phyloP scores from a whole-genome alignment of 139 green algal genomes.

The Zygnema circumcarinatum region DNA sequence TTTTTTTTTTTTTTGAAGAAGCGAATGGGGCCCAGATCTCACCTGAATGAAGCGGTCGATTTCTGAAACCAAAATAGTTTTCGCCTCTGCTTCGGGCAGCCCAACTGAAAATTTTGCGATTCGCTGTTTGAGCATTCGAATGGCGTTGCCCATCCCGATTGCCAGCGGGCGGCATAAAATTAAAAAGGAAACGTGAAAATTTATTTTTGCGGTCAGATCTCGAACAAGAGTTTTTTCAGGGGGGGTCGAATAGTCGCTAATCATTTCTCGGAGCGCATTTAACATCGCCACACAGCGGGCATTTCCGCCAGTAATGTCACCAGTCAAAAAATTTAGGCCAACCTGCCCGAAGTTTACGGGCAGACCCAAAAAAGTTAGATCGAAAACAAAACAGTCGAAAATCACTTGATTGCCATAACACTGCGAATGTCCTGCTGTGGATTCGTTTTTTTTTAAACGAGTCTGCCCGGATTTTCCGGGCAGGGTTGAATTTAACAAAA shows the following conservation, averaged over 20 bases:
- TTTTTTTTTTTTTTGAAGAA: too few relatives aligned
- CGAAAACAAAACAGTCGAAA: not conserved
- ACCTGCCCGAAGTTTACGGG: too few relatives aligned
- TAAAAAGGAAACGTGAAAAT: slow-evolving; percentile 85
- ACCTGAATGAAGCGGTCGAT: slow-evolving; percentile 67
- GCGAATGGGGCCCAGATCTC: not conserved
- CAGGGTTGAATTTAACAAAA: too few relatives aligned
- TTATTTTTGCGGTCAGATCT: slow-evolving; percentile 81
- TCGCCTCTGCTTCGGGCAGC: slow-evolving; percentile 69
- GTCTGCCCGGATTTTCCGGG: too few relatives aligned
- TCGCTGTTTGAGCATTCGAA: slow-evolving; percentile 84
- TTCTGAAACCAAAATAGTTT: slow-evolving; percentile 63
- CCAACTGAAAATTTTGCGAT: slow-evolving; percentile 32
- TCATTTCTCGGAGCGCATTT: slow-evolving; percentile 73
- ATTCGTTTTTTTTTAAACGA: too few relatives aligned
- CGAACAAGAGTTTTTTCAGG: slow-evolving; percentile 71
- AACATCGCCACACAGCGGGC: slow-evolving; percentile 89
- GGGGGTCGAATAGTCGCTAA: slow-evolving; percentile 81
- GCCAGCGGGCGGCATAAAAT: slow-evolving; percentile 84
- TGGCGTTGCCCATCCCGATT: slow-evolving; percentile 90
- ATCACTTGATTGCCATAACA: too few relatives aligned
- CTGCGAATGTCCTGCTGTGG: too few relatives aligned
- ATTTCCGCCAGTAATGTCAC: slow-evolving; percentile 80
- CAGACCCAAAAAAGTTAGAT: not conserved
- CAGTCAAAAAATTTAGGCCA: slow-evolving; percentile 76